These are phyloP conservation scores for Alternaria atra DNA, from an alignment of 2,329 filamentous ascomycete species.

Conservation along the genomic window DNA sequence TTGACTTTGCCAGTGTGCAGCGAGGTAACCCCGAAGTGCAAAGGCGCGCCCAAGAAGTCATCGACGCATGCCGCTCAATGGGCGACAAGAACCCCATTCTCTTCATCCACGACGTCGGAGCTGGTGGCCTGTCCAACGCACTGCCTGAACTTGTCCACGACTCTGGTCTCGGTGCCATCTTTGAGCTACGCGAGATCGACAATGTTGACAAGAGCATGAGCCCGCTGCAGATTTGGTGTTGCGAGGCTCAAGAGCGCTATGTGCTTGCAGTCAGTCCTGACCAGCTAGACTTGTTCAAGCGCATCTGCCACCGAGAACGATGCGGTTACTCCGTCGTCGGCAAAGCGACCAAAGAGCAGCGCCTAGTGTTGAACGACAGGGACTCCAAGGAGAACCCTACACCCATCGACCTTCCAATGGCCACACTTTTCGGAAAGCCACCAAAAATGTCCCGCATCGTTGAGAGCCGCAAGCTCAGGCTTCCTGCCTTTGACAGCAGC, in stretches of 20 bases:
- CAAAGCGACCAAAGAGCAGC: constrained; percentile 74
- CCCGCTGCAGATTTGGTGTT: constrained; percentile 97
- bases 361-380: constrained; percentile 81
- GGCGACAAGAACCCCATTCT: constrained; percentile 88
- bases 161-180: constrained; percentile 86
- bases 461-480: constrained; percentile 70
- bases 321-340: constrained; percentile 95
- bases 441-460: constrained; percentile 82
- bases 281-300: constrained; percentile 74
- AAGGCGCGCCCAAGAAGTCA: constrained; percentile 94
- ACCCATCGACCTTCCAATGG: constrained; percentile 90
- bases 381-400: constrained; percentile 77
- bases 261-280: constrained; percentile 87
- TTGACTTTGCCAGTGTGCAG: constrained; percentile 98
- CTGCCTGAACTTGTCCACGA: constrained; percentile 92
- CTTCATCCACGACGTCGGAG: constrained; percentile 97
- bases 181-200: constrained; percentile 94
- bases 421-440: constrained; percentile 85
- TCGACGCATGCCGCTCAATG: constrained; percentile 89
- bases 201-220: constrained; percentile 92
- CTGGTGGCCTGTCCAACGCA: constrained; percentile 85
- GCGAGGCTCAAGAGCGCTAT: constrained; percentile 95
- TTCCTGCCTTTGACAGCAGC: constrained; percentile 78
- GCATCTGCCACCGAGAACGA: constrained; percentile 80
- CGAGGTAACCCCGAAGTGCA: constrained; percentile 97